Conservation (phyloP, 2,329 filamentous ascomycete genomes). For the Pseudogymnoascus sp. region DNA sequence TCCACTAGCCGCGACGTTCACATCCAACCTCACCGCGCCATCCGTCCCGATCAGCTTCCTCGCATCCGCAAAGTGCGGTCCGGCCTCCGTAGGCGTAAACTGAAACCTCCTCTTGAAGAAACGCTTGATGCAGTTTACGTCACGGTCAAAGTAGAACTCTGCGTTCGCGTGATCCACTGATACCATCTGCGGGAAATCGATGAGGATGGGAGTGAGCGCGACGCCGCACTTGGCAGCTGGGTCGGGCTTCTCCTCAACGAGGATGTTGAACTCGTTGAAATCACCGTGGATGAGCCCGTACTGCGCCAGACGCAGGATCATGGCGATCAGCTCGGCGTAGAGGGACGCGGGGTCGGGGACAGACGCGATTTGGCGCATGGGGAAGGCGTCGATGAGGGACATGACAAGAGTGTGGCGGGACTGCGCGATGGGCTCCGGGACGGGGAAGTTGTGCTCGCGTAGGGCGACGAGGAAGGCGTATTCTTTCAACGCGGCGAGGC, state of each 20-base stretch:
- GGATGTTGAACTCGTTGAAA: slow-evolving; percentile 98
- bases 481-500: slow-evolving; percentile 87
- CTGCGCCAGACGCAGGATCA: slow-evolving; percentile 75
- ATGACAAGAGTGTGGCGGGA: slow-evolving; percentile 95
- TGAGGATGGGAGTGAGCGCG: slow-evolving; percentile 68
- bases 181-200: slow-evolving; percentile 98
- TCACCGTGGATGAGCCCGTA: slow-evolving; percentile 94
- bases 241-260: slow-evolving; percentile 66
- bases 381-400: slow-evolving; percentile 86
- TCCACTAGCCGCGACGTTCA: slow-evolving; percentile 82
- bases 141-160: slow-evolving; percentile 94
- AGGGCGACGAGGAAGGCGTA: slow-evolving; percentile 90
- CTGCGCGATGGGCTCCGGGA: slow-evolving; percentile 80
- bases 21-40: slow-evolving; percentile 65
- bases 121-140: slow-evolving; percentile 89
- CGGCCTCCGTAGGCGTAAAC: slow-evolving; percentile 72
- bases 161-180: slow-evolving; percentile 91
- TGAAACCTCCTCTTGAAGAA: slow-evolving; percentile 88
- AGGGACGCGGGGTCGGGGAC: slow-evolving; percentile 78
- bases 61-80: slow-evolving; percentile 79
- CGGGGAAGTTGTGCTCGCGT: slow-evolving; percentile 74
- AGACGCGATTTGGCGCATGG: slow-evolving; percentile 76
- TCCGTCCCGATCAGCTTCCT: slow-evolving; percentile 64
- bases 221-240: slow-evolving; percentile 29
- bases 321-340: slow-evolving; percentile 82